phyloP scores from a whole-genome alignment of 176 grass and related monocot genomes.

The Paspalum notatum region DNA sequence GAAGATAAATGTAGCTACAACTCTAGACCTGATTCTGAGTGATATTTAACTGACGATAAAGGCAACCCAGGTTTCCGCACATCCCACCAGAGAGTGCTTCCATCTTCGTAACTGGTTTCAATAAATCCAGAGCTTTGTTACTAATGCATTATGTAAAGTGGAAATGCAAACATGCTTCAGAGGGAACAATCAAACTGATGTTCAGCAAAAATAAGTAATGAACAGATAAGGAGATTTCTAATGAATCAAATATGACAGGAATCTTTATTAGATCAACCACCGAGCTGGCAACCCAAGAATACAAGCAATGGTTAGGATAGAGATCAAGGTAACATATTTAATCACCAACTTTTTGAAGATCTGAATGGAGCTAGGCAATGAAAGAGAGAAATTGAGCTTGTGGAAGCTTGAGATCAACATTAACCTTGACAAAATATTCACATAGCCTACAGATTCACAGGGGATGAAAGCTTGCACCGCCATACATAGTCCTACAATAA shows the following conservation, averaged over 20 bases:
- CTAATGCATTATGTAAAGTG: background rate
- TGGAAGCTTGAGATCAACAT: slow-evolving; percentile 28
- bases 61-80: slow-evolving; percentile 68
- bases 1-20: slow-evolving; percentile 27
- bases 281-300: background rate
- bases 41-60: slow-evolving; percentile 73
- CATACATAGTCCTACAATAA: slow-evolving; percentile 88
- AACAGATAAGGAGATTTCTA: background rate
- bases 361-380: background rate
- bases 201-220: slow-evolving; percentile 25
- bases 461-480: slow-evolving; percentile 86
- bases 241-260: background rate
- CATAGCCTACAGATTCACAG: slow-evolving; percentile 50
- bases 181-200: background rate
- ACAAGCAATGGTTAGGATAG: background rate
- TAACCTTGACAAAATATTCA: slow-evolving; percentile 94
- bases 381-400: slow-evolving; percentile 17
- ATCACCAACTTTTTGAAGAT: background rate
- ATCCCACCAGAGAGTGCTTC: slow-evolving; percentile 99
- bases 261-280: slow-evolving; percentile 13
- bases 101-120: slow-evolving; percentile 88
- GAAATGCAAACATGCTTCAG: slow-evolving; percentile 2
- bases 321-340: slow-evolving; percentile 23
- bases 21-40: slow-evolving; percentile 81
- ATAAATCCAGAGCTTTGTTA: slow-evolving; percentile 28